A percentile compares a stretch with the other conserved stretches of the same genome.
Evolutionary conservation across 202 grass and related monocot genomes (phyloP).

Genomic region (Musa balbisiana): DNA sequence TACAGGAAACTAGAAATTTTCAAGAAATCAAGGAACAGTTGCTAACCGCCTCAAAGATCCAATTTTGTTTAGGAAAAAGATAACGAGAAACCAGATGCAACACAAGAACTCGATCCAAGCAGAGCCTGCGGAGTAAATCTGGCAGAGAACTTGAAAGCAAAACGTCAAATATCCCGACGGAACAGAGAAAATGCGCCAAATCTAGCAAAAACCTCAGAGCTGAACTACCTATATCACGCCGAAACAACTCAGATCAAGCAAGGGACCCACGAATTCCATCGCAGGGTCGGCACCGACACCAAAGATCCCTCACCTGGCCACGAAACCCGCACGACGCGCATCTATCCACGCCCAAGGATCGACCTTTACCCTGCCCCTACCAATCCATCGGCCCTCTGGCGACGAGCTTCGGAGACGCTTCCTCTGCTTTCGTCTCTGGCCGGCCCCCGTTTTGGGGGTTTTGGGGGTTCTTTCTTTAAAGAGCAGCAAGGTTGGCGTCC

Average conservation of each 20-base stretch:
- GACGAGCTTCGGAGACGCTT: not conserved
- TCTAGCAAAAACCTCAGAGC: not conserved
- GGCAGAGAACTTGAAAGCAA: not conserved
- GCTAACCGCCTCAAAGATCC: no score
- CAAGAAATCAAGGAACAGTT: no score
- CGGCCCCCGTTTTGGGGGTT: not conserved
- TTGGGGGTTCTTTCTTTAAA: not conserved
- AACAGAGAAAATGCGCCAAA: not conserved
- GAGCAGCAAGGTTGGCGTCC: not conserved
- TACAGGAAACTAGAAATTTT: no score
- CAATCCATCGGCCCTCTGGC: not conserved
- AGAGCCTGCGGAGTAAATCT: not conserved
- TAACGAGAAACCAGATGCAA: not conserved
- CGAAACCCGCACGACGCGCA: not conserved
- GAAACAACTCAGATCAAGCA: not conserved
- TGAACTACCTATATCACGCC: not conserved
- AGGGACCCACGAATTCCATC: not conserved
- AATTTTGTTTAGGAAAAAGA: no score
- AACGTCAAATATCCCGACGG: not conserved
- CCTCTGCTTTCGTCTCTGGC: not conserved
- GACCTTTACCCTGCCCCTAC: not conserved
- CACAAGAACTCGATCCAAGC: not conserved
- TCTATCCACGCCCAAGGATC: not conserved
- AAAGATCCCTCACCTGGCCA: not conserved
- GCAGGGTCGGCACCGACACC: not conserved